Evolutionary conservation across 306 rosid genomes (phyloP).

Genomic region (Cercis canadensis): DNA sequence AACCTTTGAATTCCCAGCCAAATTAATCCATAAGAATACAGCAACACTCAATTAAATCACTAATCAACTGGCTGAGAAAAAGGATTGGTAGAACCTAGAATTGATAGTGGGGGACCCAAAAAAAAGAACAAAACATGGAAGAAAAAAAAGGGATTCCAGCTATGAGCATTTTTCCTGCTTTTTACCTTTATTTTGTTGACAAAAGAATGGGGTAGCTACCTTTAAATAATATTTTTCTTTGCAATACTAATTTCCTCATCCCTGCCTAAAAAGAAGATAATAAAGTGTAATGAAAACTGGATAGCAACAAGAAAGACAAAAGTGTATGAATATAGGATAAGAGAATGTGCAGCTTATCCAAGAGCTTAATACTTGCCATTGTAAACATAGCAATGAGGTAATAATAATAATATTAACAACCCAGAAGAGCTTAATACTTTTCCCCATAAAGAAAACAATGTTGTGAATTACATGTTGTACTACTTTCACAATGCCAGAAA

Average conservation of each 20-base stretch:
- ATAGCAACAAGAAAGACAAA: not conserved
- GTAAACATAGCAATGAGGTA: not conserved
- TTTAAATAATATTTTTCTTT: not conserved
- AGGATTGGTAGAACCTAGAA: too few species aligned
- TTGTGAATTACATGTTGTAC: not conserved
- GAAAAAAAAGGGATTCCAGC: not conserved
- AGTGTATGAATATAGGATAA: not conserved
- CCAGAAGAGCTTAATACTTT: not conserved
- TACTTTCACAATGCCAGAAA: slow-evolving; percentile 6
- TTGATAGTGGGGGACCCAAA: too few species aligned
- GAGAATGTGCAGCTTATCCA: not conserved
- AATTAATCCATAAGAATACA: too few species aligned
- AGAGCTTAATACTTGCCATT: not conserved
- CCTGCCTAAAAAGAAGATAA: not conserved
- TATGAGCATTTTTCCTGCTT: not conserved
- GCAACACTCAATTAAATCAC: too few species aligned
- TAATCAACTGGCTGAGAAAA: too few species aligned
- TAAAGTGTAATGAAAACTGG: slow-evolving; percentile 1
- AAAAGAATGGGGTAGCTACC: too few species aligned
- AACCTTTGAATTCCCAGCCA: slow-evolving; percentile 30
- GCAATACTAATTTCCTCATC: slow-evolving; percentile 2
- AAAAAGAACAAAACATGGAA: too few species aligned
- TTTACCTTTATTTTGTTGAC: not conserved
- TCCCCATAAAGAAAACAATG: not conserved
- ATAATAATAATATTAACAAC: too few species aligned